These are phyloP conservation scores for Colletotrichum cuscutae DNA, from an alignment of 2,329 filamentous ascomycete genomes.

Conservation along the genomic window DNA sequence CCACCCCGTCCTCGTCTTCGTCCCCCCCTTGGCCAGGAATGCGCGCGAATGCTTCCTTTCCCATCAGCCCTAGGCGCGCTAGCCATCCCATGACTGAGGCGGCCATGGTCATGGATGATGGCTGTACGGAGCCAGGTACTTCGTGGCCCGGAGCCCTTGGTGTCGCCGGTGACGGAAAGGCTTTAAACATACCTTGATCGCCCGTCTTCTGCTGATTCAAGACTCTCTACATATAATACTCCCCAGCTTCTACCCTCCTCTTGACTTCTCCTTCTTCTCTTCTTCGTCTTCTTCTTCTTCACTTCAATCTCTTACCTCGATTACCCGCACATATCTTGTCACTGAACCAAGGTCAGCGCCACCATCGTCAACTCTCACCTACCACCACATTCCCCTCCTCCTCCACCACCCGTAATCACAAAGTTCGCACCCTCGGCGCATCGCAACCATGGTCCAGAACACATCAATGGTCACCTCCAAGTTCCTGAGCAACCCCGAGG, in stretches of 20 bases:
- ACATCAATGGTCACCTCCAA: slow-evolving; percentile 69
- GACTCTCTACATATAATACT: not conserved
- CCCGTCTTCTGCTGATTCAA: not conserved
- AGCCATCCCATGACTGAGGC: not conserved
- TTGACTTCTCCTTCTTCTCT: not conserved
- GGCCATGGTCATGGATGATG: not conserved
- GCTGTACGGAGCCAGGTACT: not conserved
- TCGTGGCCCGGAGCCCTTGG: not conserved
- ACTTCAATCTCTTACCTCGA: not conserved
- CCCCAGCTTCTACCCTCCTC: not conserved
- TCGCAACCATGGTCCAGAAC: slow-evolving; percentile 52
- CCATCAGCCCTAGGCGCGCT: not conserved
- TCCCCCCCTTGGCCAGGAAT: not conserved
- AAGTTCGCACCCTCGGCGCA: not conserved
- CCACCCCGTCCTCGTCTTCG: not conserved
- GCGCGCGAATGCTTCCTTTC: not conserved
- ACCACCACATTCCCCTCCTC: not conserved
- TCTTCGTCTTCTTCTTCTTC: not conserved
- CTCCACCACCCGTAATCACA: not conserved
- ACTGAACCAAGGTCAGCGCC: not conserved
- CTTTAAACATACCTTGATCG: slow-evolving; percentile 24
- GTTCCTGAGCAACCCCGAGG: slow-evolving; percentile 82
- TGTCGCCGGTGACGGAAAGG: not conserved
- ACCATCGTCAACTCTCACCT: slow-evolving; percentile 7
- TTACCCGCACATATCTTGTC: not conserved